Conservation (phyloP, 2,329 filamentous ascomycete species). For the Colletotrichum chrysophilum region DNA sequence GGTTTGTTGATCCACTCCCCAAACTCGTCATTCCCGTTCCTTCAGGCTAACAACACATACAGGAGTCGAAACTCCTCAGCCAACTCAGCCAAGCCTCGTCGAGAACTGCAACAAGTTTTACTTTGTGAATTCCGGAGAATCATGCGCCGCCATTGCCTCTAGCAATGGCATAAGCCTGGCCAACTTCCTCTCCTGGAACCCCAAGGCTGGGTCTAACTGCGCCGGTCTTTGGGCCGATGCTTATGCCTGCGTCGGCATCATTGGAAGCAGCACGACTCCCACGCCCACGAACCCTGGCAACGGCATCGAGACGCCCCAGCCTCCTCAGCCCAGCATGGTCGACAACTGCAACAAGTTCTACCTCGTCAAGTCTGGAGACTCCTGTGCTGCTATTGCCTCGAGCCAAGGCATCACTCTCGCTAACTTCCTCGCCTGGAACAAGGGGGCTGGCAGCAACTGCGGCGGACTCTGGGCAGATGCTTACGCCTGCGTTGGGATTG, state of each 20-base stretch:
- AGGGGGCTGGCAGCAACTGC: conserved; percentile 30
- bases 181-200: conserved; percentile 34
- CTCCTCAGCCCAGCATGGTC: neutral
- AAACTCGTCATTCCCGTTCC: neutral
- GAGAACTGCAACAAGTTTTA: neutral
- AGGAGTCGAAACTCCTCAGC: neutral
- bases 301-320: neutral
- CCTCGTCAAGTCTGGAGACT: neutral
- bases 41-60: neutral
- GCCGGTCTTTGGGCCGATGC: conserved; percentile 23
- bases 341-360: neutral
- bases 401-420: conserved; percentile 21
- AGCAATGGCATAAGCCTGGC: conserved; percentile 20
- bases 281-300: conserved; percentile 14
- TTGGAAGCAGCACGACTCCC: neutral
- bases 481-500: conserved; percentile 13
- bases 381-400: neutral
- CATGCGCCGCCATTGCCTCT: neutral
- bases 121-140: neutral
- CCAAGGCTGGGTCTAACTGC: conserved; percentile 30
- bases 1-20: neutral
- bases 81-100: neutral
- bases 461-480: conserved; percentile 23
- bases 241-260: conserved; percentile 13
- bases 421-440: conserved; percentile 34